A percentile compares a stretch with the other conserved stretches of the same genome.
Conservation (phyloP, 306 rosid genomes). For the Sechiopsis laciniata region DNA sequence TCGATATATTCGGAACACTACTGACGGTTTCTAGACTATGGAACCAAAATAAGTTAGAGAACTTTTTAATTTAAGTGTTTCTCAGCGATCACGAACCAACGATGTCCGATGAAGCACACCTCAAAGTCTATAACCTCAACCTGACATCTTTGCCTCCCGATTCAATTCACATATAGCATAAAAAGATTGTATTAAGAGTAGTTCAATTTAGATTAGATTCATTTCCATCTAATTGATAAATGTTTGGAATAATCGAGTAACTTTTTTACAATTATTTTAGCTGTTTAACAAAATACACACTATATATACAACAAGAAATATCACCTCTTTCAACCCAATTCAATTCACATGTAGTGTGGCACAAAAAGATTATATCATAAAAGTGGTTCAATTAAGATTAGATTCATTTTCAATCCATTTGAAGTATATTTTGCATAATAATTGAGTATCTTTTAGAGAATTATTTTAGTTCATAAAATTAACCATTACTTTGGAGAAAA, state of each 20-base stretch:
- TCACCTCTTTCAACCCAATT: neutral
- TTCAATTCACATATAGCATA: neutral
- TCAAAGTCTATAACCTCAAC: too few species aligned
- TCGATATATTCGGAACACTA: too few species aligned
- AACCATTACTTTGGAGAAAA: neutral
- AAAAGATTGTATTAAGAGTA: neutral
- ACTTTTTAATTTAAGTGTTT: too few species aligned
- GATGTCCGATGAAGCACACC: too few species aligned
- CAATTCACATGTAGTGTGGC: neutral
- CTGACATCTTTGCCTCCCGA: neutral
- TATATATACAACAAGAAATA: too few species aligned
- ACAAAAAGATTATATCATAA: neutral
- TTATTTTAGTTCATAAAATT: neutral
- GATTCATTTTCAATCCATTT: neutral
- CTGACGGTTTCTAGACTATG: too few species aligned
- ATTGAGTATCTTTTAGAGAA: neutral
- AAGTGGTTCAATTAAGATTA: neutral
- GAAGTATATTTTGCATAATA: neutral
- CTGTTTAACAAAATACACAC: too few species aligned
- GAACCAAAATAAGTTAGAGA: too few species aligned
- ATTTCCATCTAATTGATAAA: neutral
- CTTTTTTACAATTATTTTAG: neutral
- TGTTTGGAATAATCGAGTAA: neutral
- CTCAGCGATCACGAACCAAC: too few species aligned
- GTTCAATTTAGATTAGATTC: neutral